These are phyloP conservation scores for Diaporthe caulivora DNA, from an alignment of 2,329 filamentous ascomycete genomes.

Conservation along the genomic window DNA sequence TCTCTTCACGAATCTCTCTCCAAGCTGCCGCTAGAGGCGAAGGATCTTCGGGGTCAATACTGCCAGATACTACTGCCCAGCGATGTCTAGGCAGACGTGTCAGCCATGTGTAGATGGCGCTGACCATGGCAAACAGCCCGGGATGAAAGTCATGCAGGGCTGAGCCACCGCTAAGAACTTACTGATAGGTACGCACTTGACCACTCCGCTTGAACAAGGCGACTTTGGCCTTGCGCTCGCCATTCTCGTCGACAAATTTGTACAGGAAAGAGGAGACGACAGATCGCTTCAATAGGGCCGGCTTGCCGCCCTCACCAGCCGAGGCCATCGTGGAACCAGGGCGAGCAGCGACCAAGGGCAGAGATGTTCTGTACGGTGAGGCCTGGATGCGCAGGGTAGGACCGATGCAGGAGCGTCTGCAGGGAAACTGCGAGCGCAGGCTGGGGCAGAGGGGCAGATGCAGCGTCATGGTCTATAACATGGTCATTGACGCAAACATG, in stretches of 20 bases:
- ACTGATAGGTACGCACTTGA: constrained; percentile 72
- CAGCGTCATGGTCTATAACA: constrained; percentile 21
- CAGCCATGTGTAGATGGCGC: constrained; percentile 15
- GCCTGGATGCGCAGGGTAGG: constrained; percentile 10
- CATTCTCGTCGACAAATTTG: constrained; percentile 52
- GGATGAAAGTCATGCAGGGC: background rate
- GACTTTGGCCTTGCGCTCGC: constrained; percentile 57
- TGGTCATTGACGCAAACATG: background rate
- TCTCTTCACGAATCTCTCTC: constrained; percentile 74
- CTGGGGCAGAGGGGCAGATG: constrained; percentile 11
- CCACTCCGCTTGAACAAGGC: constrained; percentile 73
- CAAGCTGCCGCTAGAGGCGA: constrained; percentile 68
- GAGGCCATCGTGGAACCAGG: constrained; percentile 40
- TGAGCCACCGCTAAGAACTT: constrained; percentile 42
- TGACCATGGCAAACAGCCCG: background rate
- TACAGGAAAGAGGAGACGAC: constrained; percentile 67
- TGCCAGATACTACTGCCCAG: constrained; percentile 73
- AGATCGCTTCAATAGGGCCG: constrained; percentile 50
- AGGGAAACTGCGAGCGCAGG: constrained; percentile 6
- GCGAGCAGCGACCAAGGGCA: background rate
- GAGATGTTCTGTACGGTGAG: background rate
- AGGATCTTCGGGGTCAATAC: constrained; percentile 65
- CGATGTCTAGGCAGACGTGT: constrained; percentile 57
- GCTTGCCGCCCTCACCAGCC: constrained; percentile 32
- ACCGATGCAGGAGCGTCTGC: background rate